Evolutionary conservation across 176 grass and related monocot species (phyloP), one percentile per base, ranked within the genome.

Genomic region (Tillandsia fasciculata): DNA sequence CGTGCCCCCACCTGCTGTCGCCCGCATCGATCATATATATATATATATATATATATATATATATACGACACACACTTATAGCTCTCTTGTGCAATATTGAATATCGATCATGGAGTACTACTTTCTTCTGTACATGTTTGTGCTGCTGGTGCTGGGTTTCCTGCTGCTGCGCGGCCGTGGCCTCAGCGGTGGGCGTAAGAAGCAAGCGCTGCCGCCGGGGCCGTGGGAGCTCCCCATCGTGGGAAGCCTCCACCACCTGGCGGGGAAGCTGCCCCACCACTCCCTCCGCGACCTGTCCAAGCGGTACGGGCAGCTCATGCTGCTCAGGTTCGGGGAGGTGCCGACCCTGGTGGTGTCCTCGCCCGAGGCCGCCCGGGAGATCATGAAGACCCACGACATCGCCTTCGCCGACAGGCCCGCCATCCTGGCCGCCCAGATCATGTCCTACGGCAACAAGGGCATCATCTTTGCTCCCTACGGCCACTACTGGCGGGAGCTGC

Each of bases 341-440:
- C 61, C 63, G 20, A 42, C 72, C 72, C 61, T 75, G 49, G 63
- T 75, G 20, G 72, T 65, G 22, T 75, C 72, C 48, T 75, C 72
- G 1, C 22, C 61, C 2, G 72, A 47, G 22, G 5, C 12, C 2
- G 72, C 72, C 48, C 42, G 12, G 48, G 72, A 75, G 17, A 13
- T 66, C 48, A 61, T 75, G 42, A 66, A 52, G 63, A 66, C 73
- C 24, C 73, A 75, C 24, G 73, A 75, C n/a, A 51, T 78, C 26
- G 23, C 50, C 14, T 73, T 73, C 26, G 64, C 59, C 13, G 48
- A 33, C 23, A 52, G 52, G 11, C 68, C 65, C 10, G 3, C 3
- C 28, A 67, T 58, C 54, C 33, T 24, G 4, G 28, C 70, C 20
- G 17, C 13, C 49, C 12, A 29, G 9, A 52, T 50, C 52, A 24